Evolutionary conservation across 805 yeast genomes (phyloP), one percentile per base, ranked within the genome.

Genomic region (Kluyveromyces siamensis): DNA sequence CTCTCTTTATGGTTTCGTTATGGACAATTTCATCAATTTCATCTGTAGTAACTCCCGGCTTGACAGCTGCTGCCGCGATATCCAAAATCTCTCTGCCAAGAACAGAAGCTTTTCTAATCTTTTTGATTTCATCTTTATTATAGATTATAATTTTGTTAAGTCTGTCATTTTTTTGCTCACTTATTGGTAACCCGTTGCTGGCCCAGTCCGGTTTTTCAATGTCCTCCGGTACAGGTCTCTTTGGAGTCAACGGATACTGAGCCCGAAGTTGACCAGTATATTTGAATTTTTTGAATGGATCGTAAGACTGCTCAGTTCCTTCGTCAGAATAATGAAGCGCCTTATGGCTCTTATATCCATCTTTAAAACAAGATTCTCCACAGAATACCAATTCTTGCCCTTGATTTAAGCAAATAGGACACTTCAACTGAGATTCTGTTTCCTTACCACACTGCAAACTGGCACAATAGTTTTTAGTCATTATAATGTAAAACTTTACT

Each of bases 31-130:
- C 80, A 66, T 93, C 99, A 49, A 93, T 72, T 63, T 85, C 91
- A 63, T 93, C 98, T 27, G 99, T 90, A 46, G 97, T 91, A 50
- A 88, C 71, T 41, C 99, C 99, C 0, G 96, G 95, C 53, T 72
- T 77, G 39, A 88, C 73, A 27, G 85, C 83, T 2, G 87, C 83
- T 7, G 91, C 99, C 8, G 93, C 95, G 10, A 76, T 72, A 67
- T 93, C 99, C 52, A 90, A 69, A n/a, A 93, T 80, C 64, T 90
- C 96, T 64, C 99, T 77, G 16, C 90, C 93, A 14, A 83, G 68
- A 48, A 73, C 73, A 51, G 85, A 82, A n/a, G 84, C 93, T 53
- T 78, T 77, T 57, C 91, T 80, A 68, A 90, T 80, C 56, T 77
- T 81, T 52, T 74, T 83, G 57, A 88, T 78, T 52, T 86, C 89